Evolutionary conservation across 441 rosid species (phyloP), one percentile per base, ranked within the genome.

Genomic region (Croton laevigatus): DNA sequence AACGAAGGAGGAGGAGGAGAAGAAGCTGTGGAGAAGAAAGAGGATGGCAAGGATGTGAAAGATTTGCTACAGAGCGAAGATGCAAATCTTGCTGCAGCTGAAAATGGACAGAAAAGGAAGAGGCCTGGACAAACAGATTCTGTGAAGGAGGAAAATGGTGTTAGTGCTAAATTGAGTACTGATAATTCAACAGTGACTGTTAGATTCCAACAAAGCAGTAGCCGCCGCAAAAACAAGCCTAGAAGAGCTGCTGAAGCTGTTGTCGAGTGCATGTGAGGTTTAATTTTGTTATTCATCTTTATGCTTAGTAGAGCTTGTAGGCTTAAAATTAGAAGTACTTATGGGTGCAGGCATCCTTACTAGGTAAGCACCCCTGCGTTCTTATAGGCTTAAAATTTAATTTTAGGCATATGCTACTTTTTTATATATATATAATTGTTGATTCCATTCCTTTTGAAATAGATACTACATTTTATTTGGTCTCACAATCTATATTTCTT

Each of bases 41-140:
- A 81, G 66, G 82, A 73, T 40, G 81, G 68, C 62, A 85, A 78
- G 37, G 82, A 81, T 53, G 75, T 68, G 51, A 83, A 83, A 62
- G 83, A 69, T 69, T 72, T 80, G 17, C 66, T 83, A 51, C 65
- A 80, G 67, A 75, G 70, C 68, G 83, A 84, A 71, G 85, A 82
- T 59, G 49, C 38, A 36, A 80, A 11, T 70, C 78, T 66, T 48
- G 81, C 68, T 68, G 72, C 70, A 45, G 60, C 76, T 14, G 84
- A 80, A 66, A 88, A 82, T 62, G 88, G 87, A 77, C 78, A 65
- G 81, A 85, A 86, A 72, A 83, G 91, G 78, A 86, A 81, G 74
- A 72, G 74, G 40, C 70, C 81, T 8, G 22, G 61, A 32, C 78
- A 63, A 69, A 71, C 57, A 23, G 79, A 80, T 64, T 27, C 81